A percentile compares a stretch with the other conserved stretches of the same genome.
Evolutionary conservation across 2,329 filamentous ascomycete genomes (phyloP).

Genomic region (Apiospora saccharicola): DNA sequence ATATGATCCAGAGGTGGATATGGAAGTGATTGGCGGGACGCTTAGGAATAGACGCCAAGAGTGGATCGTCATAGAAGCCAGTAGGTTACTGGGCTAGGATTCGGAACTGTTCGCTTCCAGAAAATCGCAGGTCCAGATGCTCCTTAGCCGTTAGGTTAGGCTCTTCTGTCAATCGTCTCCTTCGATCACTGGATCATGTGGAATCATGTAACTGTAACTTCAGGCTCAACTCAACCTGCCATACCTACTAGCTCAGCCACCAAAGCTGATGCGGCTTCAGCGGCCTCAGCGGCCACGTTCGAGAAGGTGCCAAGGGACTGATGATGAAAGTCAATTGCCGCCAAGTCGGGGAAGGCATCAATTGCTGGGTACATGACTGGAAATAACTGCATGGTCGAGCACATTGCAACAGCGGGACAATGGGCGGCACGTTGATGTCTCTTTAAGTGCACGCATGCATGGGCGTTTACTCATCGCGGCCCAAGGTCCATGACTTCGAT

Average conservation of each 20-base stretch:
- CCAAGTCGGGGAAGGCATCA: background rate
- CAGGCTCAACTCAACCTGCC: background rate
- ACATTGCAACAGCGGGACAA: background rate
- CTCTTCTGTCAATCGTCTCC: background rate
- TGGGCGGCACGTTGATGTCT: background rate
- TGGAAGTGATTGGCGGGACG: background rate
- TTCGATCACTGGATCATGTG: background rate
- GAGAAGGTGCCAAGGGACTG: constrained; percentile 1
- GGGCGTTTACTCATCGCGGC: background rate
- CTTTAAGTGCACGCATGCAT: constrained; percentile 20
- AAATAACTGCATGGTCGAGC: background rate
- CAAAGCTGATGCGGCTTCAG: background rate
- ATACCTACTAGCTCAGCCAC: background rate
- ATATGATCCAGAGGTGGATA: background rate
- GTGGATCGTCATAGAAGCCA: background rate
- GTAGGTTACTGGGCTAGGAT: background rate
- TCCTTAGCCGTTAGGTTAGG: background rate
- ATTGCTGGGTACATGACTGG: background rate
- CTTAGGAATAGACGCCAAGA: constrained; percentile 5
- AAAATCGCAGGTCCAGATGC: background rate
- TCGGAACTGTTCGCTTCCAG: background rate
- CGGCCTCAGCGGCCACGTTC: background rate
- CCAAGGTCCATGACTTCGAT: background rate
- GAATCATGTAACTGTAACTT: background rate
- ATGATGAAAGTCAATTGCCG: background rate